phyloP scores from a whole-genome alignment of 2,329 filamentous ascomycete species.

The Botryotinia globosa region DNA sequence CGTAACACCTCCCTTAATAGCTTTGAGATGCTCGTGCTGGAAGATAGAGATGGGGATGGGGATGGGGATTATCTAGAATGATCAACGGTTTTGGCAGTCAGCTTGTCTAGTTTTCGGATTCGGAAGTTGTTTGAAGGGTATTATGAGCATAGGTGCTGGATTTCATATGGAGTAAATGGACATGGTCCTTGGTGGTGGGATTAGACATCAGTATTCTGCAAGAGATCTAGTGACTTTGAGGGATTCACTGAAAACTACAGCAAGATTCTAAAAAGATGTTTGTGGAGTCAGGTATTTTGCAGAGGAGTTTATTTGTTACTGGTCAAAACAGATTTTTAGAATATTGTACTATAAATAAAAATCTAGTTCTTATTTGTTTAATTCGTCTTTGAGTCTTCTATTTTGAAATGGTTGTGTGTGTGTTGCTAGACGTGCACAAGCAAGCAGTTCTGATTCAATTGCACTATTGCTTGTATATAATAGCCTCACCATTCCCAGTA shows the following conservation, averaged over 20 bases:
- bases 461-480: not conserved
- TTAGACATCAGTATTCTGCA: not conserved
- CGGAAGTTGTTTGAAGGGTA: not conserved
- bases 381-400: not conserved
- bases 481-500: not conserved
- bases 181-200: not conserved
- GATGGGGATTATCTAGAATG: not conserved
- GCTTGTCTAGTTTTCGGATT: not conserved
- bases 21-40: accelerated
- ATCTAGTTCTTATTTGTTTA: too few relatives aligned
- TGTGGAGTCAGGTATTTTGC: not conserved
- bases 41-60: not conserved
- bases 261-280: not conserved
- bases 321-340: too few relatives aligned
- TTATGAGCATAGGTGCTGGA: not conserved
- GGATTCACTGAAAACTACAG: not conserved
- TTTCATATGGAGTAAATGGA: not conserved
- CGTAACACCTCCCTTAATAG: too few relatives aligned
- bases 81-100: not conserved
- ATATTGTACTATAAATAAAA: too few relatives aligned
- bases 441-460: not conserved
- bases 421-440: not conserved
- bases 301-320: not conserved
- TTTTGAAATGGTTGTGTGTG: not conserved
- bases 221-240: not conserved